phyloP scores from a whole-genome alignment of 495 filamentous ascomycete genomes.

The Penicillium paradoxum region DNA sequence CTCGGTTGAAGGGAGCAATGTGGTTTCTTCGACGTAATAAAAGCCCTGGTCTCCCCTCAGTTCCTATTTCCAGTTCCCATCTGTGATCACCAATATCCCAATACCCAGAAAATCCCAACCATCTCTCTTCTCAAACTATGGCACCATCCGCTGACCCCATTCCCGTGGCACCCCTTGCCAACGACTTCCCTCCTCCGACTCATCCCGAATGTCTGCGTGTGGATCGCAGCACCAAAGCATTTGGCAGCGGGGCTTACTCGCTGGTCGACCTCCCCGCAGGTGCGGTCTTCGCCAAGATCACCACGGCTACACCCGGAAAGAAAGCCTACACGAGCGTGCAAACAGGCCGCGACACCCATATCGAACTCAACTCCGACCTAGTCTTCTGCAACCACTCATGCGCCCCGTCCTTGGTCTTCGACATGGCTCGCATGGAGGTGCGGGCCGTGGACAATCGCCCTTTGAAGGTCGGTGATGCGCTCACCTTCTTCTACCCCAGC shows the following conservation, averaged over 20 bases:
- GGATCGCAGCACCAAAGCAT: slow-evolving; percentile 39
- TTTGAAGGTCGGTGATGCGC: slow-evolving; percentile 51
- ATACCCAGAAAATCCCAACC: too few species aligned
- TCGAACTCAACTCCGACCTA: slow-evolving; percentile 70
- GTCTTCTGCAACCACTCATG: slow-evolving; percentile 75
- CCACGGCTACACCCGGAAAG: slow-evolving; percentile 49
- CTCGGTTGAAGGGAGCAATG: slow-evolving; percentile 18
- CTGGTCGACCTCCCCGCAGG: slow-evolving; percentile 58
- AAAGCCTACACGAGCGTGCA: slow-evolving; percentile 70
- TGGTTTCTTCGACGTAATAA: neutral
- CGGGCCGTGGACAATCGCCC: slow-evolving; percentile 54
- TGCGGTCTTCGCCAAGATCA: slow-evolving; percentile 51
- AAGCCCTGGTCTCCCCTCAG: neutral
- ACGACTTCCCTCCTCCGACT: slow-evolving; percentile 19
- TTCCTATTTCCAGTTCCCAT: neutral
- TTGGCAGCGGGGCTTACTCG: slow-evolving; percentile 58
- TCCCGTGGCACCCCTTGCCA: slow-evolving; percentile 9
- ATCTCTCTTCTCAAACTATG: slow-evolving; percentile 7
- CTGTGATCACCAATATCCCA: too few species aligned
- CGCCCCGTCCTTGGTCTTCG: slow-evolving; percentile 63
- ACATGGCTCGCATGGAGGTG: slow-evolving; percentile 59
- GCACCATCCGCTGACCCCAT: slow-evolving; percentile 19
- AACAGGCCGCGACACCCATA: slow-evolving; percentile 53
- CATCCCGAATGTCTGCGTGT: slow-evolving; percentile 36
- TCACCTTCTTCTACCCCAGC: slow-evolving; percentile 77